Base-by-base conservation (phyloP, 2,329 filamentous ascomycete genomes). In the Colletotrichum theobromicola region DNA sequence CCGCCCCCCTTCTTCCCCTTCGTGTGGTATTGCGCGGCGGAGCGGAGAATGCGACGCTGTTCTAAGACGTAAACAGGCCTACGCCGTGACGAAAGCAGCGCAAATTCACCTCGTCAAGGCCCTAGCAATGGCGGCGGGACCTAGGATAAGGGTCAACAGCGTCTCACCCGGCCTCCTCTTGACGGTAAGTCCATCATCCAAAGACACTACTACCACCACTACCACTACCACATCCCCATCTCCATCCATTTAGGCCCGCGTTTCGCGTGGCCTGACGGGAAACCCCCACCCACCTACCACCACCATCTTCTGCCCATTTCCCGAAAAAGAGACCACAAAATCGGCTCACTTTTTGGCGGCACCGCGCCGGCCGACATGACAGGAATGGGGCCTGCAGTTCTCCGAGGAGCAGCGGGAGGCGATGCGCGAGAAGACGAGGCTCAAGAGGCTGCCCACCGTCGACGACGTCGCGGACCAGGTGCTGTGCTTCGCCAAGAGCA, bases 51-150 rank as follows among this genome's bases (percentile, higher is more conserved):
- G 30, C 37, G 15, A 58, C n/a, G n/a, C 15, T 30, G 24, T 42
- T 42, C 53, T 60, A 26, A 60, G 32, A 13, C 55, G 32, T 26
- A 60, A 30, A 21, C 34, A 89, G 92, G 90, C 94, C 5, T 97
- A 97, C 79, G 88, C 92, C 1, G 93, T 96, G 21, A 94, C 93
- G 46, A 97, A 97, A 81, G 90, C 94, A 1, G 94, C 94, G 13
- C 90, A 93, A 72, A 84, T 92, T 46, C 90, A 92, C 79, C 84
- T 93, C 5, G 85, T 87, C 18, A 91, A 90, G 77, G 85, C 85
- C 10, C 83, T 92, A 35, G 90, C 90, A 1, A 79, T 85, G 6
- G 88, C 89, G 72, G 87, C 87, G 13, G 87, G 86, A 2, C 90
- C 90, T 0, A 86, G 85, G 57, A 89, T 93, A 26, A 80, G 90